These are phyloP conservation scores for Trebouxia sp. DNA, from an alignment of 139 green algal genomes.

Conservation along the genomic window DNA sequence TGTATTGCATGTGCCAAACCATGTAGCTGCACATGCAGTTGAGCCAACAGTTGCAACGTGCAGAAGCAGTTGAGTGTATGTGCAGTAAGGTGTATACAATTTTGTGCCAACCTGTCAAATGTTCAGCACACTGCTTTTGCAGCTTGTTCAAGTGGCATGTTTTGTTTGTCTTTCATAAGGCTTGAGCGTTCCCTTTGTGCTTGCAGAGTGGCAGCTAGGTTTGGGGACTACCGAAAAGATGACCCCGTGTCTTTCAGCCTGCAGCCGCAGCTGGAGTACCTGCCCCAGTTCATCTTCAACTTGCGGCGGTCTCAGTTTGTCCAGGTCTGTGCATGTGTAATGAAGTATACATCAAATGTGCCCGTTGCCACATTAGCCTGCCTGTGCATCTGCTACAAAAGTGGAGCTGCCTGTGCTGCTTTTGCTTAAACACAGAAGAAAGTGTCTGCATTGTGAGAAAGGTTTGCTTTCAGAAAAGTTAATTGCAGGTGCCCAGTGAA, in stretches of 20 bases:
- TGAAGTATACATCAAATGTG: too few species aligned
- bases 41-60: too few species aligned
- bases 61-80: too few species aligned
- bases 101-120: background rate
- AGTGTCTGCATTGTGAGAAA: too few species aligned
- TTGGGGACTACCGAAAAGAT: constrained; percentile 88
- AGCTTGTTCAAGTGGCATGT: background rate
- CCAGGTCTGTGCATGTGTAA: too few species aligned
- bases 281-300: constrained; percentile 99
- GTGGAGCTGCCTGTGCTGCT: background rate
- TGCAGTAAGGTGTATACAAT: background rate
- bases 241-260: constrained; percentile 93
- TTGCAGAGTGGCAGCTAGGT: constrained; percentile 59
- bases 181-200: constrained; percentile 2
- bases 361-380: too few species aligned
- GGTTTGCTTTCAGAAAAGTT: too few species aligned
- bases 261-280: constrained; percentile 84
- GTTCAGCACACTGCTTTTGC: background rate
- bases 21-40: too few species aligned
- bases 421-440: background rate
- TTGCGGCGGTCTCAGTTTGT: constrained; percentile 93
- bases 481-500: too few species aligned
- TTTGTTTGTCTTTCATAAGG: background rate
- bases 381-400: too few species aligned
- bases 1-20: too few species aligned